Conservation (phyloP, 2,329 filamentous ascomycete genomes). For the Cordyceps javanica region DNA sequence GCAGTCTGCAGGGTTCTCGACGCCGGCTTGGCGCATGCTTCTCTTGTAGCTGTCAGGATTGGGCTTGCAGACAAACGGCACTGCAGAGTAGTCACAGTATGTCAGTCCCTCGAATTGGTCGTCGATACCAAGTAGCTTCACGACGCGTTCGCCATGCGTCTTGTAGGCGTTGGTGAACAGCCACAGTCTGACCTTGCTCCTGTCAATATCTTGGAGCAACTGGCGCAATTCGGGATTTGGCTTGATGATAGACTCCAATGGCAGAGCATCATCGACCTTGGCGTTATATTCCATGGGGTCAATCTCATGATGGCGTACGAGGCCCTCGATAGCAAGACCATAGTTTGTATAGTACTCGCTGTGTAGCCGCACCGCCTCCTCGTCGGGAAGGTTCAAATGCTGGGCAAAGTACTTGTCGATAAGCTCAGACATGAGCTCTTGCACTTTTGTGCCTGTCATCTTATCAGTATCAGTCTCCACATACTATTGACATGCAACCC, state of each 20-base stretch:
- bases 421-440: slow-evolving; percentile 79
- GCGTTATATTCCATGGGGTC: slow-evolving; percentile 91
- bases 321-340: slow-evolving; percentile 91
- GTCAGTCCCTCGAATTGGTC: slow-evolving; percentile 93
- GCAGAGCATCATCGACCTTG: slow-evolving; percentile 90
- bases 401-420: slow-evolving; percentile 61
- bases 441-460: slow-evolving; percentile 63
- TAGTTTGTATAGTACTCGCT: slow-evolving; percentile 92
- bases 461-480: background rate
- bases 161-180: slow-evolving; percentile 95
- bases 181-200: slow-evolving; percentile 79
- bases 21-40: slow-evolving; percentile 79
- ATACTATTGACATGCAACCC: slow-evolving; percentile 23
- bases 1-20: slow-evolving; percentile 62
- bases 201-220: slow-evolving; percentile 78
- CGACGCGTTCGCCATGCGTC: slow-evolving; percentile 77
- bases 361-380: slow-evolving; percentile 83
- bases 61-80: slow-evolving; percentile 81
- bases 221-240: slow-evolving; percentile 68
- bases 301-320: slow-evolving; percentile 91
- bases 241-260: slow-evolving; percentile 76
- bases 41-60: slow-evolving; percentile 76
- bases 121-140: slow-evolving; percentile 73
- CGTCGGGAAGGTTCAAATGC: slow-evolving; percentile 66
- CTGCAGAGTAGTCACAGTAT: slow-evolving; percentile 77